Evolutionary conservation across 2,329 filamentous ascomycete species (phyloP).

Genomic region (Tolypocladium paradoxum): DNA sequence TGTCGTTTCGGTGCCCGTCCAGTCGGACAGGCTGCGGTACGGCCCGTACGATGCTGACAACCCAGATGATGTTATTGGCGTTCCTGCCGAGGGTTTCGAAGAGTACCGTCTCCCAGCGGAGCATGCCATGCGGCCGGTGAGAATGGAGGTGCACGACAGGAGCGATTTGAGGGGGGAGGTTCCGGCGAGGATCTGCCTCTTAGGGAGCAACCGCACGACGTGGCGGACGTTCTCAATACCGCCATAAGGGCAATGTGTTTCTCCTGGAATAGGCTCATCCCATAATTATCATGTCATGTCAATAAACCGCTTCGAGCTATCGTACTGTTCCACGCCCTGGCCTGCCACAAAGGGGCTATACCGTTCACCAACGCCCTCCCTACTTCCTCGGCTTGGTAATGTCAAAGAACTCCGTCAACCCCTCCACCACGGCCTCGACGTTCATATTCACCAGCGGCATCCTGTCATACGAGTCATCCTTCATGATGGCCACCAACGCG

Average conservation of each 20-base stretch:
- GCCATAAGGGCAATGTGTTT: background rate
- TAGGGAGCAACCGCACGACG: conserved; percentile 35
- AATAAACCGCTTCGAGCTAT: background rate
- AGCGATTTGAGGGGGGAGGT: conserved; percentile 33
- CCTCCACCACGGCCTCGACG: conserved; percentile 70
- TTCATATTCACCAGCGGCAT: conserved; percentile 83
- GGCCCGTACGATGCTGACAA: conserved; percentile 19
- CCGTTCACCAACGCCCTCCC: background rate
- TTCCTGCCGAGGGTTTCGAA: conserved; percentile 8
- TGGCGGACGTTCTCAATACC: conserved; percentile 36
- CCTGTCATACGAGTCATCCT: conserved; percentile 72
- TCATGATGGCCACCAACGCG: conserved; percentile 77
- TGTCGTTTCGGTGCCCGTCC: conserved; percentile 25
- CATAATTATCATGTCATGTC: background rate
- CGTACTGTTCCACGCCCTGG: background rate
- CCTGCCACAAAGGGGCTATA: background rate
- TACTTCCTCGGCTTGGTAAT: conserved; percentile 49
- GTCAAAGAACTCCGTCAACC: conserved; percentile 68
- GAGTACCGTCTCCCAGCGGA: conserved; percentile 17
- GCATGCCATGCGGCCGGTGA: conserved; percentile 23
- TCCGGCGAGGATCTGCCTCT: conserved; percentile 38
- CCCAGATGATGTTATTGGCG: background rate
- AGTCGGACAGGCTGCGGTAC: conserved; percentile 24
- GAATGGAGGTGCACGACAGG: conserved; percentile 40
- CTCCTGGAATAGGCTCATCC: background rate